Evolutionary conservation across 129 eudicot species (phyloP).

Genomic region (Saposhnikovia divaricata): DNA sequence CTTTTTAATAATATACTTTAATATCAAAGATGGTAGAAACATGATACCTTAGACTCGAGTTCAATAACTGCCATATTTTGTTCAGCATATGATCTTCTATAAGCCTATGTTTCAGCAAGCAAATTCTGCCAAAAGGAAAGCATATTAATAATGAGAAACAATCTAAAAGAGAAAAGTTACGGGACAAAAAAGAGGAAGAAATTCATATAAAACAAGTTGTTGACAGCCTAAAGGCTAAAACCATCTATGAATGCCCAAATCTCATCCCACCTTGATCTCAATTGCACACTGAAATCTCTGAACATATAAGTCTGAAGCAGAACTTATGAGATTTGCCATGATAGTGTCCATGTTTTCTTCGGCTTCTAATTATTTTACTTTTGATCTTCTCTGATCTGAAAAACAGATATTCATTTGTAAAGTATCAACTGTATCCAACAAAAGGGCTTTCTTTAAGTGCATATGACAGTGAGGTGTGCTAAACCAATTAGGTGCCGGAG

Average conservation of each 20-base stretch:
- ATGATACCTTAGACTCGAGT: constrained; percentile 66
- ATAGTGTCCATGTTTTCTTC: constrained; percentile 63
- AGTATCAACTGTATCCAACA: not conserved
- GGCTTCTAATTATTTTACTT: constrained; percentile 42
- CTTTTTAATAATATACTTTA: not conserved
- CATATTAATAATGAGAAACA: not conserved
- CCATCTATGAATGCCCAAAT: constrained; percentile 6
- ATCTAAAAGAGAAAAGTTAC: not conserved
- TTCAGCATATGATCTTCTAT: constrained; percentile 60
- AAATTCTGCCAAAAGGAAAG: constrained; percentile 39
- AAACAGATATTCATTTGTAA: constrained; percentile 9
- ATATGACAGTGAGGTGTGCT: not conserved
- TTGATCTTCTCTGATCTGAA: constrained; percentile 56
- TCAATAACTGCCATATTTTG: constrained; percentile 49
- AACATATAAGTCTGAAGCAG: constrained; percentile 43
- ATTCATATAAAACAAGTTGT: not conserved
- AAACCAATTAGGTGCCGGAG: not conserved
- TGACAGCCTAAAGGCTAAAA: constrained; percentile 6
- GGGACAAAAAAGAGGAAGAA: not conserved
- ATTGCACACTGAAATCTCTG: constrained; percentile 56
- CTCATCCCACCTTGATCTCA: constrained; percentile 37
- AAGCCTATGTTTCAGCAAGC: constrained; percentile 58
- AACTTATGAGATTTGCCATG: constrained; percentile 41
- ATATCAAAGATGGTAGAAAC: not conserved
- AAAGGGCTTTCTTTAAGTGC: not conserved